Base-by-base conservation (phyloP, 306 rosid genomes). In the Cicer arietinum region DNA sequence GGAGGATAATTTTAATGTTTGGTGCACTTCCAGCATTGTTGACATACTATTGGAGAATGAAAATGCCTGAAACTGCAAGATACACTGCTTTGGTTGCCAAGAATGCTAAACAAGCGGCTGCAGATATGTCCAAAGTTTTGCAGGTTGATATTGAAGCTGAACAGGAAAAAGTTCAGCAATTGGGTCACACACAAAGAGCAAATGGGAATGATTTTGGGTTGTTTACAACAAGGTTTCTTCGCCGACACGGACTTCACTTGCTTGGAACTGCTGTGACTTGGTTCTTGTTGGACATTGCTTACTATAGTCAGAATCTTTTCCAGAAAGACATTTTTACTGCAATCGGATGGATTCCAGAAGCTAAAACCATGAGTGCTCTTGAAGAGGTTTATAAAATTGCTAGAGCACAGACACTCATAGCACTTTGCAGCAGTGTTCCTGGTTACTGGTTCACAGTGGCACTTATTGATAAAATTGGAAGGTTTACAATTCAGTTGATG, bases 361-460 rank as follows among this genome's bases (percentile, higher is more conserved):
- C 97, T 1, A 85, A 87, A 68, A 82, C 87, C 46, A 91, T 91
- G 98, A 88, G 71, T 74, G 98, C 98, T 0, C 16, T 91, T n/a
- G 90, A 93, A 25, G 98, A 93, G 67, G 90, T 91, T 17, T 91
- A 8, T 80, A 83, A 41, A 51, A 93, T 93, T 71, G 91, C 86
- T 3, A 85, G 92, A 76, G 98, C 97, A 18, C 97, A 91, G 70
- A 93, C 97, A 1, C 89, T 93, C 0, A 93, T 93, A 17, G 98
- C 98, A 3, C 89, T 93, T 0, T 91, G 97, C 85, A 91, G 96
- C 73, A 93, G 89, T 1, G 97, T 89, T 3, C 98, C 98, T 0
- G 97, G 98, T 1, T 93, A 93, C 67, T 91, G 98, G 97, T 89
- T 93, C 79, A 93, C 98, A 0, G 98, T 93, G 60, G 89, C 84